Evolutionary conservation across 495 filamentous ascomycete genomes (phyloP).

Genomic region (Aspergillus bertholletiae): DNA sequence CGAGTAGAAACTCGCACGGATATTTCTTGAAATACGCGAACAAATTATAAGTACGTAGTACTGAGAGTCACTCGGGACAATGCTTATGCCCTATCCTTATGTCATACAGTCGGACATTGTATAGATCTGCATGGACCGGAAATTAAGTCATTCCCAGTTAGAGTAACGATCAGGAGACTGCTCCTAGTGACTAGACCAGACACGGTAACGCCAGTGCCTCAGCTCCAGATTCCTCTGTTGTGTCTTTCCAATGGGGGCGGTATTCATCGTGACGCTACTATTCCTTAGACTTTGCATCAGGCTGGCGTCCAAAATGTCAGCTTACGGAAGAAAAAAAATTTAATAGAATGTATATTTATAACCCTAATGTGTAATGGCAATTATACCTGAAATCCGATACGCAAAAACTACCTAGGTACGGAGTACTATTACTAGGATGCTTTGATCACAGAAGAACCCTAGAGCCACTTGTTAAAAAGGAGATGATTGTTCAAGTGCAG

Average conservation of each 20-base stretch:
- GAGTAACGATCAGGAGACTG: slow-evolving; percentile 1
- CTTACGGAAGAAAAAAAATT: background rate
- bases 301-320: background rate
- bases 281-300: too few relatives aligned
- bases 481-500: background rate
- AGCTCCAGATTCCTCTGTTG: background rate
- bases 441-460: slow-evolving; percentile 1
- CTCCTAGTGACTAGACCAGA: background rate
- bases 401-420: background rate
- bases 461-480: slow-evolving; percentile 13
- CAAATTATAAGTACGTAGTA: too few relatives aligned
- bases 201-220: background rate
- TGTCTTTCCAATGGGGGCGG: background rate
- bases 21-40: too few relatives aligned
- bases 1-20: background rate
- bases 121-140: slow-evolving; percentile 19
- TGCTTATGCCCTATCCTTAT: background rate
- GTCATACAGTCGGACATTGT: background rate
- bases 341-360: background rate
- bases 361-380: background rate
- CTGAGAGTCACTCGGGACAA: background rate
- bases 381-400: too few relatives aligned
- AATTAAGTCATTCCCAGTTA: slow-evolving; percentile 15
- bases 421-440: background rate
- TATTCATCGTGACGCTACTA: too few relatives aligned